Evolutionary conservation across 108 stramenopile species (phyloP), one percentile per base, ranked within the genome.

Genomic region (Mayamaea pseudoterrestris): DNA sequence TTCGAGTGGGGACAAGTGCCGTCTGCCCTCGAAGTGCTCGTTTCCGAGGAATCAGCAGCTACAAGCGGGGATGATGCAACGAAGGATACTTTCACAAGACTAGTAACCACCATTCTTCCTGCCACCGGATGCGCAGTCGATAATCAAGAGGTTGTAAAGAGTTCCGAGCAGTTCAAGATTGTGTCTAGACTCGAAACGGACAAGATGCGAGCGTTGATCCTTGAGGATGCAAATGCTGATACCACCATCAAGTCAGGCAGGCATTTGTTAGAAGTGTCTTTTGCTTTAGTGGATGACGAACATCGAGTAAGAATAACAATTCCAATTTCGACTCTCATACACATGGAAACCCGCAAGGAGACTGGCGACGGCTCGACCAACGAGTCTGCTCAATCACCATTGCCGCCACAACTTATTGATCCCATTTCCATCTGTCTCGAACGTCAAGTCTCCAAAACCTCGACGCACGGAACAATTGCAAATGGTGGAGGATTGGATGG

Each of bases 1-100:
- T 23, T 80, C 13, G 85, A 88, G 46, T 88, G 85, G 85, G 84
- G 80, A 25, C 80, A 78, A 50, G 73, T 66, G 23, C 76, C 76
- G 6, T 57, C 31, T 16, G 60, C 58, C 32, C 34, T 77, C 11
- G 68, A 77, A 51, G 63, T 66, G 3, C 11, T 77, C 23, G 61
- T 63, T 2, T 69, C 66, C 27, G 76, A 77, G 56, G 63, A 58
- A 30, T 1, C 50, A 14, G 52, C 1, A 28, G n/a, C 12, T 24
- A 63, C 26, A 2, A 61, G 61, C 2, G 60, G 44, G 1, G 24
- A 24, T 14, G n/a, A 16, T 6, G n/a, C n/a, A n/a, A n/a, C n/a
- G n/a, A n/a, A n/a, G n/a, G n/a, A n/a, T n/a, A n/a, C n/a, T n/a
- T 53, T 71, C 35, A 50, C 47, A 24, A 59, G 83, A 9, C 69